A percentile compares a stretch with the other conserved stretches of the same genome.
Conservation (phyloP, 768 basidiomycete genomes). For the Agrocybe praecox region DNA sequence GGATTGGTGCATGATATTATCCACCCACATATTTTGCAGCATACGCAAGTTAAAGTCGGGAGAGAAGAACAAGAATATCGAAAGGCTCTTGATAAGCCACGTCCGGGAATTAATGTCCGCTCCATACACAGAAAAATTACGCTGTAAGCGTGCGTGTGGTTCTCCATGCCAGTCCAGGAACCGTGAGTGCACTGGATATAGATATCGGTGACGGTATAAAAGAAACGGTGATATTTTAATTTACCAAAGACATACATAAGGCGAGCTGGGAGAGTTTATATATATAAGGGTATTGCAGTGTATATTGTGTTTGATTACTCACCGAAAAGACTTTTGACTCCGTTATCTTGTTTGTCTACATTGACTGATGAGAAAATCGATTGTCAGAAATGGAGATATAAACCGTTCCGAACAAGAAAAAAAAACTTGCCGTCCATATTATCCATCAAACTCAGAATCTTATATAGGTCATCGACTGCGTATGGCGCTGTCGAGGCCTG, state of each 20-base stretch:
- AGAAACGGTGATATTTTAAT: too few species aligned
- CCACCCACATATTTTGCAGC: slow-evolving; percentile 52
- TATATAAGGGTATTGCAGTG: background rate
- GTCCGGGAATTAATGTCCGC: background rate
- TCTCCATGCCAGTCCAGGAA: slow-evolving; percentile 1
- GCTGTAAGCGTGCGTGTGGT: background rate
- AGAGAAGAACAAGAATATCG: slow-evolving; percentile 23
- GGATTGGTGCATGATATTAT: slow-evolving; percentile 37
- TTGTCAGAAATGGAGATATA: background rate
- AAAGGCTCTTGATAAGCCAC: slow-evolving; percentile 19
- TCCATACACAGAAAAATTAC: slow-evolving; percentile 1
- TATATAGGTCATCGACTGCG: slow-evolving; percentile 35
- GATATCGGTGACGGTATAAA: too few species aligned
- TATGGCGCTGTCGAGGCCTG: slow-evolving; percentile 31
- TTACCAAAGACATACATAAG: slow-evolving; percentile 46
- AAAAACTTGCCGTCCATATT: slow-evolving; percentile 33
- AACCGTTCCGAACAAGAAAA: background rate
- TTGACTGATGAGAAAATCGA: slow-evolving; percentile 25
- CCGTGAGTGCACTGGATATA: background rate
- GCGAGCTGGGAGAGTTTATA: slow-evolving; percentile 20
- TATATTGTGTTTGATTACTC: slow-evolving; percentile 5
- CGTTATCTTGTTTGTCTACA: slow-evolving; percentile 17
- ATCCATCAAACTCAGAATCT: slow-evolving; percentile 35
- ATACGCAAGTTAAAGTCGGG: slow-evolving; percentile 45
- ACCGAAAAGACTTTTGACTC: slow-evolving; percentile 30